Evolutionary conservation across 208 protist genomes (phyloP), one percentile per base, ranked within the genome.

Genomic region (Leishmania turanica): DNA sequence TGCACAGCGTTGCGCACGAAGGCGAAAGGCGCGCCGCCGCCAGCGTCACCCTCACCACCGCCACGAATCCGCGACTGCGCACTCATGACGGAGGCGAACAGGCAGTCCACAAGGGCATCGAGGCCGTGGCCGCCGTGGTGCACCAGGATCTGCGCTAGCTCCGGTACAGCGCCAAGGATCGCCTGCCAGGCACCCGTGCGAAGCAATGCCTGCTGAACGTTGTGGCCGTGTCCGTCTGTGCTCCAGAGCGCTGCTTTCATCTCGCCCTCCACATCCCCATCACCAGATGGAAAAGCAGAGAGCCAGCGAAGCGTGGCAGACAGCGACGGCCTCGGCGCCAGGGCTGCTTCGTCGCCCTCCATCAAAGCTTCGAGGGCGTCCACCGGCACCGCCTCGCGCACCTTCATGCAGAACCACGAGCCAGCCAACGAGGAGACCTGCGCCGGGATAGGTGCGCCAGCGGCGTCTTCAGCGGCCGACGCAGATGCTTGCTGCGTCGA

Each of bases 101-200:
- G 42, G 58, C 40, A 27, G 51, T 82, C 78, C 8, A 82, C 65
- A 37, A 86, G 77, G n/a, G 82, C 75, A 49, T 81, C 85, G 31
- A 85, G 54, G 37, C 82, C 82, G 73, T 85, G 82, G 1, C 53
- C 54, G 8, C 72, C 54, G 54, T 53, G 42, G 42, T 82, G 72
- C 21, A 84, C 45, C 19, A 88, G 56, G 37, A 84, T 45, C 9
- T 86, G 74, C 45, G 78, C 86, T 6, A 91, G 54, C 74, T 94
- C 89, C 53, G 71, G 75, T 73, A 87, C 73, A 49, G 53, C n/a
- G 7, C 82, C 70, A 27, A 88, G 75, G 21, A 92, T 62, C 27
- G 75, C 53, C 42, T 83, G 87, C 91, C 91, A 94, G 21, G 88
- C 83, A 42, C 82, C 79, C 53, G 77, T 75, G 24, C 82, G 89